phyloP scores from a whole-genome alignment of 2,329 filamentous ascomycete species.

The Akanthomyces lecanii region DNA sequence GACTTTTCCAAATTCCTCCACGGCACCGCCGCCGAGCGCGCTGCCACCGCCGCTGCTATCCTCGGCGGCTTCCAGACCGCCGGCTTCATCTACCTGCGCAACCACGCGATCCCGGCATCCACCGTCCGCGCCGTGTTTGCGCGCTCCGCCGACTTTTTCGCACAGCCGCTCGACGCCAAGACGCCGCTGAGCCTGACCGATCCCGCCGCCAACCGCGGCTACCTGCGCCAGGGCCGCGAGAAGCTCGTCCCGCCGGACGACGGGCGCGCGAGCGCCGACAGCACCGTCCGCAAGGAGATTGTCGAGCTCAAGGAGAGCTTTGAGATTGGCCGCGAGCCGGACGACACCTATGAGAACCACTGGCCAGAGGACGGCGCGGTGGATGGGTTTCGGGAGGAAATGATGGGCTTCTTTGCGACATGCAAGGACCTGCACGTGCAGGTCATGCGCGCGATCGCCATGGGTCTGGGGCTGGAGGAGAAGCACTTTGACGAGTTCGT shows the following conservation, averaged over 20 bases:
- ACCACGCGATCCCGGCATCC: slow-evolving; percentile 64
- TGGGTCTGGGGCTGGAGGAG: slow-evolving; percentile 71
- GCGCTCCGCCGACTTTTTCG: slow-evolving; percentile 68
- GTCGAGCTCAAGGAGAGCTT: slow-evolving; percentile 64
- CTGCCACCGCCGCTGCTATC: slow-evolving; percentile 64
- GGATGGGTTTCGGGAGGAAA: slow-evolving; percentile 62
- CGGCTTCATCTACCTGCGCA: slow-evolving; percentile 84
- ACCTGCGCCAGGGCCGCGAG: slow-evolving; percentile 65
- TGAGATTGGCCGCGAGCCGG: slow-evolving; percentile 60
- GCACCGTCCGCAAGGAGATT: slow-evolving; percentile 28
- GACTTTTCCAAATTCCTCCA: slow-evolving; percentile 71
- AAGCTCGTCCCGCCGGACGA: slow-evolving; percentile 60
- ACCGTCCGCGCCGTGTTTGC: slow-evolving; percentile 60
- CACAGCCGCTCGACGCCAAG: slow-evolving; percentile 58
- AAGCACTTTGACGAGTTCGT: slow-evolving; percentile 74
- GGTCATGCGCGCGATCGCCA: slow-evolving; percentile 78
- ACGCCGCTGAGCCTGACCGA: slow-evolving; percentile 66
- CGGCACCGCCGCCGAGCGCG: slow-evolving; percentile 56
- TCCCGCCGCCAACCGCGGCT: slow-evolving; percentile 69
- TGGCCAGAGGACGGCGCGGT: slow-evolving; percentile 60
- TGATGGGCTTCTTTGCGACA: slow-evolving; percentile 69
- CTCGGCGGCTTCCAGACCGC: slow-evolving; percentile 77
- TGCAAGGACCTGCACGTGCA: slow-evolving; percentile 72
- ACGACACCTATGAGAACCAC: slow-evolving; percentile 63
- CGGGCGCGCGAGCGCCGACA: slow-evolving; percentile 45